phyloP scores from a whole-genome alignment of 2,329 filamentous ascomycete genomes.

The Trichoderma pleuroti region DNA sequence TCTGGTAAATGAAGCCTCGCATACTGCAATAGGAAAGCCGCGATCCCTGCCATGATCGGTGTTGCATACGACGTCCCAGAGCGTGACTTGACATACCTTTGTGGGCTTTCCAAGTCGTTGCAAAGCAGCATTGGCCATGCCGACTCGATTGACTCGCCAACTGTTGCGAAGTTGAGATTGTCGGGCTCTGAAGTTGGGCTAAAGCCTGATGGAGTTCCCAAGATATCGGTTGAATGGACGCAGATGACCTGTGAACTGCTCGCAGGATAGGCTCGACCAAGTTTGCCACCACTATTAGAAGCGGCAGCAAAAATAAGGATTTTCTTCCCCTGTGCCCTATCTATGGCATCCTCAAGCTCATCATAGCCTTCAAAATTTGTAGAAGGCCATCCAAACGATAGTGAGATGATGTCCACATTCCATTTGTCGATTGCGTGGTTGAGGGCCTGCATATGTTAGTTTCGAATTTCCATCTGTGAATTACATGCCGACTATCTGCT shows the following conservation, averaged over 20 bases:
- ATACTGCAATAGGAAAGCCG: not conserved
- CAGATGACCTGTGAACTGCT: not conserved
- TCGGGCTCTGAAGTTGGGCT: not conserved
- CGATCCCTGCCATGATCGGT: not conserved
- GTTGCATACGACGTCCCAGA: not conserved
- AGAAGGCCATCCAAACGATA: not conserved
- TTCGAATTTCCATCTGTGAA: not conserved
- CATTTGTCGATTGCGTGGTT: not conserved
- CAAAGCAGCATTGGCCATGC: not conserved
- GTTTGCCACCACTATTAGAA: not conserved
- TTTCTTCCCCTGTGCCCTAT: not conserved
- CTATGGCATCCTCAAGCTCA: not conserved
- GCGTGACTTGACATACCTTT: not conserved
- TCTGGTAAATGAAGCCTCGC: not conserved
- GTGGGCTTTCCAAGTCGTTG: not conserved
- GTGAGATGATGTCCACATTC: not conserved
- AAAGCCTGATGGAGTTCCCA: not conserved
- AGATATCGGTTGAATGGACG: not conserved
- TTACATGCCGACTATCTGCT: not conserved
- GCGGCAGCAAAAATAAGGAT: not conserved
- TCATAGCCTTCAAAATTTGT: not conserved
- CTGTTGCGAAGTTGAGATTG: not conserved
- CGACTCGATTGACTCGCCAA: not conserved
- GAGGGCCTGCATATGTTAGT: not conserved
- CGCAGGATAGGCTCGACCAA: not conserved